Evolutionary conservation across 2,329 filamentous ascomycete genomes (phyloP), one percentile per base, ranked within the genome.

Genomic region (Didymella pinodella): DNA sequence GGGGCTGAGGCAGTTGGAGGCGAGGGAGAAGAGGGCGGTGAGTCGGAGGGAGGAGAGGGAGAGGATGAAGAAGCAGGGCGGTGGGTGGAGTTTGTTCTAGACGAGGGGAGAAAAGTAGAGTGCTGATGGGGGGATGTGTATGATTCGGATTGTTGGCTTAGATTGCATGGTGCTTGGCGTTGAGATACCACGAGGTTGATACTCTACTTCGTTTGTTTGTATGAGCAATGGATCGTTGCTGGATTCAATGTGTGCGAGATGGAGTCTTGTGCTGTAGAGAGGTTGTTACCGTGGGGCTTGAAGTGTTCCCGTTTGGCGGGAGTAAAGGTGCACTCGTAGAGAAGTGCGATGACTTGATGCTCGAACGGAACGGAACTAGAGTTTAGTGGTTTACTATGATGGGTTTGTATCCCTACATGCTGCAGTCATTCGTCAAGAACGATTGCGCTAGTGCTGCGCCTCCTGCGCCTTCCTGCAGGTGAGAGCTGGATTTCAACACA

Each of bases 1-100:
- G 75, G 90, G 91, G 57, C 79, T 99, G 69, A 85, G 91, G 59
- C 90, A 93, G 70, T 82, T 99, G 8, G 93, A 98, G 71, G 89
- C 89, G 10, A 82, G 90, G 53, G 89, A 90, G 65, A 87, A 88
- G 71, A 83, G 86, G 29, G 80, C 67, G 59, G 65, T 68, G 29
- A 57, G 61, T 0, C 51, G 71, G 46, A 54, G 64, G 31, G 67
- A 67, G 3, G 67, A 69, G 46, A 62, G 68, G 36, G 61, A 68
- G 54, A 68, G 65, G 16, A 61, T 59, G 43, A 65, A 68, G 48
- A 75, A 70, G 58, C 45, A 54, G 46, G 56, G 56, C 16, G 67
- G 67, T 12, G 69, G 72, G 4, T 75, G 74, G 73, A 71, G 67
- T 48, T 44, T 75, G 38, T 75, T 75, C 41, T 75, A 66, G 34